Conservation (phyloP, 495 filamentous ascomycete genomes). For the Thermothielavioides terrestris region DNA sequence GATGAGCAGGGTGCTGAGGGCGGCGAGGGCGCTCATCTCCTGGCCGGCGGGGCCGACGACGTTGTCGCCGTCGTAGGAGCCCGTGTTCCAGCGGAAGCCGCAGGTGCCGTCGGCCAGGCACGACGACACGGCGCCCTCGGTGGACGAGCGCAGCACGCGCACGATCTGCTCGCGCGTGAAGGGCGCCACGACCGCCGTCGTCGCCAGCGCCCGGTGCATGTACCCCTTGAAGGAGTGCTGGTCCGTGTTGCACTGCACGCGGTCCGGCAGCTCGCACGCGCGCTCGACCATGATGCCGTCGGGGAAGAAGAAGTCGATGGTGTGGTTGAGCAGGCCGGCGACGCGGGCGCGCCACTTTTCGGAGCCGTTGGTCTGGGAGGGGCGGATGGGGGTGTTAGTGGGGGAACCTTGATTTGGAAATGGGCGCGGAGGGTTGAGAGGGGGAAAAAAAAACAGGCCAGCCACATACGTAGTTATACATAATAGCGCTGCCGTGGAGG, state of each 20-base stretch:
- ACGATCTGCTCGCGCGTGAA: constrained; percentile 53
- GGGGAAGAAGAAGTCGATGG: constrained; percentile 48
- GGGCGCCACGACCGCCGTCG: constrained; percentile 60
- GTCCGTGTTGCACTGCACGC: constrained; percentile 55
- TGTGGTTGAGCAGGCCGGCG: constrained; percentile 44
- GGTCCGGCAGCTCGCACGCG: constrained; percentile 50
- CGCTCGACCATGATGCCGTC: constrained; percentile 52
- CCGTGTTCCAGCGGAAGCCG: constrained; percentile 52
- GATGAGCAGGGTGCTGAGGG: constrained; percentile 48
- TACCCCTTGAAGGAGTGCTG: constrained; percentile 87
- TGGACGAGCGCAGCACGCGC: constrained; percentile 54
- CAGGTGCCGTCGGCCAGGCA: constrained; percentile 59
- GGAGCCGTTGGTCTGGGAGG: constrained; percentile 33
- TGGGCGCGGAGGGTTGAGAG: too few species aligned
- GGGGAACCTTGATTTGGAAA: background rate
- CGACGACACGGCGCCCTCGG: constrained; percentile 53
- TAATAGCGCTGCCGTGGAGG: constrained; percentile 58
- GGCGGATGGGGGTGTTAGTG: background rate
- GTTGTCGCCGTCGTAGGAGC: constrained; percentile 43
- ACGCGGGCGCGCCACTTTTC: constrained; percentile 46
- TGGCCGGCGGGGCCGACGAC: constrained; percentile 48
- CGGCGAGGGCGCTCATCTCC: constrained; percentile 59
- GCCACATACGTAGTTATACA: constrained; percentile 52
- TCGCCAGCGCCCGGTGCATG: constrained; percentile 68
- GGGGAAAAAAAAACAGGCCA: background rate